Evolutionary conservation across 2,329 filamentous ascomycete genomes (phyloP).

Genomic region (Leptographium wingfieldii): DNA sequence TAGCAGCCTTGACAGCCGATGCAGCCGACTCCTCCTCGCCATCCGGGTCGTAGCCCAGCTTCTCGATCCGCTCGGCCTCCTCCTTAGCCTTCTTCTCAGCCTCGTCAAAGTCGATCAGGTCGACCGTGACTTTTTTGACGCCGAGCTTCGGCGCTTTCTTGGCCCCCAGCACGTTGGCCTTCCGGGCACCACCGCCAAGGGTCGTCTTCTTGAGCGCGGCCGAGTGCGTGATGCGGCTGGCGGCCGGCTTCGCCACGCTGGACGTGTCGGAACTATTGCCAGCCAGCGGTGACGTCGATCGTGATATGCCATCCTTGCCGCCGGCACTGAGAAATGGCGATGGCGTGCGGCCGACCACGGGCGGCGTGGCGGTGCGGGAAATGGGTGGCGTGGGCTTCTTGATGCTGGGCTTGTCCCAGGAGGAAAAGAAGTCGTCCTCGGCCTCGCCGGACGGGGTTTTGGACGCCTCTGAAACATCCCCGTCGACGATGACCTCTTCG

Average conservation of each 20-base stretch:
- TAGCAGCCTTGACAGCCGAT: conserved; percentile 32
- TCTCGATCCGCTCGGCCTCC: conserved; percentile 90
- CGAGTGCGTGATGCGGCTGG: conserved; percentile 63
- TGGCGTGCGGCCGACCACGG: conserved; percentile 63
- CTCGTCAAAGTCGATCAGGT: conserved; percentile 89
- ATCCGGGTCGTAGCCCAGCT: conserved; percentile 89
- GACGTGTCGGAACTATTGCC: conserved; percentile 35
- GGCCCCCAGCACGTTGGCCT: conserved; percentile 72
- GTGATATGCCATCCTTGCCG: conserved; percentile 51
- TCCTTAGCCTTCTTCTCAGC: conserved; percentile 96
- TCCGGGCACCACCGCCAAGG: conserved; percentile 57
- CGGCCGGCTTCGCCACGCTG: conserved; percentile 40
- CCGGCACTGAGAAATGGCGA: conserved; percentile 83
- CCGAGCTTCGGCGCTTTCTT: conserved; percentile 78
- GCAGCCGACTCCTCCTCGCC: conserved; percentile 52
- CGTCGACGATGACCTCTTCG: conserved; percentile 70
- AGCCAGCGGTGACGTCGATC: conserved; percentile 72
- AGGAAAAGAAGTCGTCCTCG: conserved; percentile 94
- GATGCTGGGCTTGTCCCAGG: conserved; percentile 95
- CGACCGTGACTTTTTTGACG: conserved; percentile 75
- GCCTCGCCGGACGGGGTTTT: conserved; percentile 70
- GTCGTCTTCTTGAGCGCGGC: conserved; percentile 70
- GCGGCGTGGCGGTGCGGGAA: conserved; percentile 78
- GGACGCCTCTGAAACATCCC: conserved; percentile 48
- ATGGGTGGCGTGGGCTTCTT: conserved; percentile 91